Base-by-base conservation (phyloP, 2,329 filamentous ascomycete species). In the Dactylella cylindrospora region DNA sequence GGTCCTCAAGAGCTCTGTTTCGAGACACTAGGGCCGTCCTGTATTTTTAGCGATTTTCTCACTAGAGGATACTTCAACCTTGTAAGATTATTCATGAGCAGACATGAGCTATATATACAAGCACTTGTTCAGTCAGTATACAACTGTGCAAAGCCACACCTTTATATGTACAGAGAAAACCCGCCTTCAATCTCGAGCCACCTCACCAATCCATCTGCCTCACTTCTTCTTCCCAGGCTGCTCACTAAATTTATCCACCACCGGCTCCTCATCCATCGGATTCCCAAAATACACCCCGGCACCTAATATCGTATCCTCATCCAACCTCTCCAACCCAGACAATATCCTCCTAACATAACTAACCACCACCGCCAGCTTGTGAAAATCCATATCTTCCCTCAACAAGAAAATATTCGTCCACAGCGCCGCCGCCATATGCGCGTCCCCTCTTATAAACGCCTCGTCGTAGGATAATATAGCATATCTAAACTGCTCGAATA, bases 351-450 rank as follows among this genome's bases (percentile, higher is more conserved):
- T 76, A 73, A 86, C 78, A 70, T 84, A 87, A 26, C 76, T 78
- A 19, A 84, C 81, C 47, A 88, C 79, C 60, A 76, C 73, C 3
- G 82, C 83, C 52, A 88, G 70, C 67, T 79, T 78, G 41, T 75
- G 75, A 68, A 83, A 76, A 72, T 87, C 80, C 13, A 84, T 77
- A 51, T 84, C 78, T 57, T 81, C 77, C 38, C 76, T 76, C 17
- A 82, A 88, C 75, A 91, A 90, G 78, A 89, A 95, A 52, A 98
- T 71, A 73, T 97, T 97, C 70, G 93, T 80, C 93, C 93, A 98
- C 40, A 98, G 78, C 6, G 93, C 93, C 33, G 86, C 79, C 2
- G 85, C 88, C 10, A 93, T 78, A 52, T 88, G 81, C 10, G 86
- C 84, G 71, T 94, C 88, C 7, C 86, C 85, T 72, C 84, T 84